Conservation (phyloP, 202 grass and related monocot genomes). For the Elaeis oleifera region DNA sequence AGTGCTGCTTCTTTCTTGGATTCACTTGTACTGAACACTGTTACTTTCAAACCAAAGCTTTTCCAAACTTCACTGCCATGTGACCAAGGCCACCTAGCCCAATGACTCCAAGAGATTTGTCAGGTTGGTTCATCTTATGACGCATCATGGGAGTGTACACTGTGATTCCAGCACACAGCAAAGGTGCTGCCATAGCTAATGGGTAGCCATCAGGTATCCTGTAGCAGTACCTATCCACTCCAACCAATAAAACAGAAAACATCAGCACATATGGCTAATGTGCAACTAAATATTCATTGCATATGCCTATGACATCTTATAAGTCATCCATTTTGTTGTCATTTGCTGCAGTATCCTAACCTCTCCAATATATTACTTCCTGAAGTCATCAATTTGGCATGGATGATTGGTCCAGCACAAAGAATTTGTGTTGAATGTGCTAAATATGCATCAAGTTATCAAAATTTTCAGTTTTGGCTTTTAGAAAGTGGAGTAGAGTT, state of each 20-base stretch:
- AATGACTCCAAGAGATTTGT: conserved; percentile 74
- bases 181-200: conserved; percentile 58
- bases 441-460: too few species aligned
- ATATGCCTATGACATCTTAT: too few species aligned
- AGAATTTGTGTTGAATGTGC: too few species aligned
- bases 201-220: conserved; percentile 84
- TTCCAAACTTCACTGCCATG: conserved; percentile 95
- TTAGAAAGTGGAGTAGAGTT: too few species aligned
- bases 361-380: too few species aligned
- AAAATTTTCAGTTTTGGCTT: too few species aligned
- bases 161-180: conserved; percentile 83
- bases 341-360: too few species aligned
- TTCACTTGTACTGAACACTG: conserved; percentile 75
- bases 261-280: too few species aligned
- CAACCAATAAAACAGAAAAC: neutral
- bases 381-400: too few species aligned
- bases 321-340: too few species aligned
- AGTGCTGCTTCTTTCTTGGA: conserved; percentile 79
- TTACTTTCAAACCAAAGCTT: conserved; percentile 74
- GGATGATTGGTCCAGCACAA: too few species aligned
- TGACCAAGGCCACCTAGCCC: conserved; percentile 84
- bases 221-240: conserved; percentile 56
- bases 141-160: conserved; percentile 79
- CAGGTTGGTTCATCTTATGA: conserved; percentile 92
- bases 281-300: too few species aligned